Conservation (phyloP, 345 rosid species). For the Eucalyptus guilfoylei region DNA sequence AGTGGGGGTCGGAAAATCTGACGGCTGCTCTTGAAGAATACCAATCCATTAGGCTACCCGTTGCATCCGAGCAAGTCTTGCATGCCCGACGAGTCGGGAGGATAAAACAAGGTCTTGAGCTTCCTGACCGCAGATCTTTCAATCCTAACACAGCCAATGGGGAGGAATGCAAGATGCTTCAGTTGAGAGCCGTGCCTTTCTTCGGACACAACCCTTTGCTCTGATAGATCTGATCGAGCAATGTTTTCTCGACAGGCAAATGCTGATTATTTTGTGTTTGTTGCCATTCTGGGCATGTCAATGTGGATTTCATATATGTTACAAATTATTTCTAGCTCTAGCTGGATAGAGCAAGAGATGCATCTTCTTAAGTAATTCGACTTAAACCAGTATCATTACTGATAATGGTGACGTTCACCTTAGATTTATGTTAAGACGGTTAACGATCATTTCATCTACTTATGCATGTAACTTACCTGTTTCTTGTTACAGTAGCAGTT, state of each 20-base stretch:
- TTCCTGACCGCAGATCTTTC: slow-evolving; percentile 18
- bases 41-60: slow-evolving; percentile 46
- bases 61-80: slow-evolving; percentile 50
- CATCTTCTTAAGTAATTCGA: background rate
- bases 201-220: slow-evolving; percentile 21
- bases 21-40: slow-evolving; percentile 51
- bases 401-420: background rate
- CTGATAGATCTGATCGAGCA: background rate
- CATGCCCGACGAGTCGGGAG: slow-evolving; percentile 40
- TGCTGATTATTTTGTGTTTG: background rate
- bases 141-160: slow-evolving; percentile 15
- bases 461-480: too few relatives aligned
- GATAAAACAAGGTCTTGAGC: slow-evolving; percentile 52
- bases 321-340: background rate
- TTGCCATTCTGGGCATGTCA: background rate
- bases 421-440: too few relatives aligned
- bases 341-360: background rate
- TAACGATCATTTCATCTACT: too few relatives aligned
- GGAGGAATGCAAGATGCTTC: slow-evolving; percentile 30
- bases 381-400: background rate
- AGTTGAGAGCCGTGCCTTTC: slow-evolving; percentile 46
- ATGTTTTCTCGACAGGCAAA: background rate
- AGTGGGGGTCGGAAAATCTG: slow-evolving; percentile 27
- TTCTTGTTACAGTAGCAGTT: too few relatives aligned
- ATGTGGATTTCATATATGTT: background rate